phyloP scores from a whole-genome alignment of 495 filamentous ascomycete species.

The Parmelia sp. region DNA sequence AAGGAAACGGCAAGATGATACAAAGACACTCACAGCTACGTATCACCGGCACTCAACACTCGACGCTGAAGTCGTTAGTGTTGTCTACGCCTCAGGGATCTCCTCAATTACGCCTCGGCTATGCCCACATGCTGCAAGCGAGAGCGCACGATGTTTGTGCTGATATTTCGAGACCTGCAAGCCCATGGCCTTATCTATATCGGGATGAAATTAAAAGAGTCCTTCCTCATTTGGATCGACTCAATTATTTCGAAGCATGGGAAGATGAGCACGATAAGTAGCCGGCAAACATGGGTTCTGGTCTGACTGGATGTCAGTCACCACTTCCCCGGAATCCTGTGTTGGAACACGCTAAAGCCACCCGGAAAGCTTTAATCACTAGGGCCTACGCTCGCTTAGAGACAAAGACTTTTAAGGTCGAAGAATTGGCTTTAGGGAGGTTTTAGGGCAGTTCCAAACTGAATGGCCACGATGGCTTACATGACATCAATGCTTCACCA shows the following conservation, averaged over 20 bases:
- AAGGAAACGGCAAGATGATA: no score
- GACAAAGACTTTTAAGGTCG: background rate
- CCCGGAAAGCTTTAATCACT: background rate
- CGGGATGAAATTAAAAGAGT: background rate
- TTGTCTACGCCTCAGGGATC: no score
- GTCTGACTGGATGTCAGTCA: no score
- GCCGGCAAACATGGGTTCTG: no score
- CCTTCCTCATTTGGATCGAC: no score
- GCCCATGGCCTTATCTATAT: background rate
- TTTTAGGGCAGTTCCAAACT: background rate
- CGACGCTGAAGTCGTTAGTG: no score
- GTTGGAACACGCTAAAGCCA: background rate
- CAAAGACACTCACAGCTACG: no score
- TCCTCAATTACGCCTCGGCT: background rate
- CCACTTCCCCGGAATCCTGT: background rate
- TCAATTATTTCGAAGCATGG: no score
- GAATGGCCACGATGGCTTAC: no score
- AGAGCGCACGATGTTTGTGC: background rate
- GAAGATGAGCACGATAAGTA: background rate
- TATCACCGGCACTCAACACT: no score
- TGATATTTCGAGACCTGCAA: background rate
- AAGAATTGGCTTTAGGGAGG: background rate
- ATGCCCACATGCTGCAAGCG: background rate
- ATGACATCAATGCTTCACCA: no score
- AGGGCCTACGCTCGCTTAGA: background rate